Conservation (phyloP, 495 filamentous ascomycete species). For the Penicillium canescens region DNA sequence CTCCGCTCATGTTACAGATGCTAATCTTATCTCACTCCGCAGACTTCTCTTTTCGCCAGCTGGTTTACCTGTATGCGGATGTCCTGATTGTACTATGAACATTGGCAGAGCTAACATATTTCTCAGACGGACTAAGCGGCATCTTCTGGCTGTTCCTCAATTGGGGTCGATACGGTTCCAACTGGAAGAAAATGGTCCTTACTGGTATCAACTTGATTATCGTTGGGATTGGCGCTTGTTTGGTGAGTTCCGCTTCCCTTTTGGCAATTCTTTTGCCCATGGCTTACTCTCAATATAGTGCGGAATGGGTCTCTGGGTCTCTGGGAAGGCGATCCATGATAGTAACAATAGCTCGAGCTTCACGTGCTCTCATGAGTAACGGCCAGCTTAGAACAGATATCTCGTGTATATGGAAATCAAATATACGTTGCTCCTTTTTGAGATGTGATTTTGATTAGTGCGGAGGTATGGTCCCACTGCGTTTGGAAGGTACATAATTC, state of each 20-base stretch:
- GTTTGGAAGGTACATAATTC: too few relatives aligned
- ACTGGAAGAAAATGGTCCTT: constrained; percentile 26
- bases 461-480: too few relatives aligned
- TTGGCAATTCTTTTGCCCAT: not conserved
- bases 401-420: not conserved
- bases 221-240: constrained; percentile 26
- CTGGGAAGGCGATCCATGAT: constrained; percentile 28
- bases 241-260: constrained; percentile 19
- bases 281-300: constrained; percentile 10
- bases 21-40: constrained; percentile 2
- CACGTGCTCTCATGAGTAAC: constrained; percentile 14
- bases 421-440: too few relatives aligned
- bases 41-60: constrained; percentile 37
- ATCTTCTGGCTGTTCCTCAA: constrained; percentile 44
- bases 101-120: constrained; percentile 6
- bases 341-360: constrained; percentile 18
- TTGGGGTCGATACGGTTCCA: constrained; percentile 24
- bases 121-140: constrained; percentile 30
- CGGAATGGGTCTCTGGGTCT: constrained; percentile 31
- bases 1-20: constrained; percentile 32
- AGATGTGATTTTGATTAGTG: too few relatives aligned
- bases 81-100: constrained; percentile 45
- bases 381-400: too few relatives aligned
- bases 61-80: constrained; percentile 51
- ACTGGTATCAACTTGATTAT: constrained; percentile 33